A percentile compares a stretch with the other conserved stretches of the same genome.
phyloP scores from a whole-genome alignment of 2,329 filamentous ascomycete genomes.

The Leptographium wingfieldii region DNA sequence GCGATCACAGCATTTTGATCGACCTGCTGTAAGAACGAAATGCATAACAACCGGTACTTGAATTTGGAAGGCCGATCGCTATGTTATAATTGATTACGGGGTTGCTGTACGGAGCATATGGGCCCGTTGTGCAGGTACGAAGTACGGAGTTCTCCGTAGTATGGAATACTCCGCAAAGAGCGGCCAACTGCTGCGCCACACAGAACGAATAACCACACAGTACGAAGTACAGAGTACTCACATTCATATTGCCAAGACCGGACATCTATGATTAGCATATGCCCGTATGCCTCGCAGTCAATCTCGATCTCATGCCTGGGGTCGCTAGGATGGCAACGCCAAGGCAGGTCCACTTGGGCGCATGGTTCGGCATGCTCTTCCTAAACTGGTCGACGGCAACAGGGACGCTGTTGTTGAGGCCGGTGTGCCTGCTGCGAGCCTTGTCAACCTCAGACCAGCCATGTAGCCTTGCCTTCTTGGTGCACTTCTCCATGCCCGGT shows the following conservation, averaged over 20 bases:
- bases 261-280: neutral
- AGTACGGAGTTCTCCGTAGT: too few species aligned
- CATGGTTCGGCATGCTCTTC: slow-evolving; percentile 38
- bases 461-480: slow-evolving; percentile 33
- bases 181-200: too few species aligned
- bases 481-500: slow-evolving; percentile 33
- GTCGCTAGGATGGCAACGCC: slow-evolving; percentile 34
- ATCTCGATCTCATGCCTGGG: slow-evolving; percentile 45
- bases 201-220: too few species aligned
- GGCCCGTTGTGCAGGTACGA: too few species aligned
- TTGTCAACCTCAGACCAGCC: slow-evolving; percentile 19
- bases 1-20: neutral
- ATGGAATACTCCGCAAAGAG: too few species aligned
- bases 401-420: slow-evolving; percentile 24
- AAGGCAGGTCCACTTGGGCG: slow-evolving; percentile 40
- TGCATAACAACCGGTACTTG: neutral
- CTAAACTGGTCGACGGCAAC: slow-evolving; percentile 33
- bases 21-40: neutral
- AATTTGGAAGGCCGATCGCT: too few species aligned
- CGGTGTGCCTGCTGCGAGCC: slow-evolving; percentile 24
- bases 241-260: neutral
- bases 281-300: slow-evolving; percentile 20
- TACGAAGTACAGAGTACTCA: too few species aligned
- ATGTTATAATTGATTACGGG: too few species aligned
- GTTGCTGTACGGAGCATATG: too few species aligned